Evolutionary conservation across 202 grass and related monocot species (phyloP), one percentile per base, ranked within the genome.

Genomic region (Setaria viridis): DNA sequence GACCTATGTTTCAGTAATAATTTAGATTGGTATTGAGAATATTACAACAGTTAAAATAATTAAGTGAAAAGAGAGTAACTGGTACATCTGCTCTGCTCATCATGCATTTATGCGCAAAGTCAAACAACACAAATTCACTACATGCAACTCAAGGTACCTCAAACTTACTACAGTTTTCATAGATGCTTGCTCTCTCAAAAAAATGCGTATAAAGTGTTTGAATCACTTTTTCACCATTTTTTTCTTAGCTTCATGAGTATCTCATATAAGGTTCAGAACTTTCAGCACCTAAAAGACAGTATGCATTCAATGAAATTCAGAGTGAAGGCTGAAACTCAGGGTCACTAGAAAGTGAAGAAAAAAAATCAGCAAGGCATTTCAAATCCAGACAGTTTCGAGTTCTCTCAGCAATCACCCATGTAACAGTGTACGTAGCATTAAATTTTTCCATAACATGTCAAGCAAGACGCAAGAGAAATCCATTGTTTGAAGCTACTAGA

Each of bases 111-210:
- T 5, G 20, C 9, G 9, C 0, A 59, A 71, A 13, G 4, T 42
- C 3, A 46, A 37, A 68, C 37, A 10, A 20, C 7, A 43, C 53
- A 86, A 72, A 80, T 46, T 46, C 21, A 72, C 57, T 55, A 9
- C 30, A 43, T 17, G 35, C 82, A 73, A 32, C 57, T 63, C n/a
- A 76, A 33, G 8, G 53, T 82, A 57, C 53, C 65, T 59, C 51
- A 82, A 82, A 82, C 19, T 30, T 60, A 33, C 3, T 4, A 15
- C 7, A 70, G 47, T 47, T 75, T 46, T 41, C 12, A 67, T 82
- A 48, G 32, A 48, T n/a, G 9, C 54, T 56, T 76, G 20, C 17
- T 34, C 62, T 45, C 62, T 75, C 3, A 37, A 19, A 37, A 87
- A 76, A 67, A 50, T 6, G 34, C 9, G 9, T 37, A 10, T 62